Percentiles rank a stretch among this genome's conserved stretches.
These are phyloP conservation scores for Fusarium sp. DNA, from an alignment of 2,329 filamentous ascomycete genomes.

Conservation along the genomic window DNA sequence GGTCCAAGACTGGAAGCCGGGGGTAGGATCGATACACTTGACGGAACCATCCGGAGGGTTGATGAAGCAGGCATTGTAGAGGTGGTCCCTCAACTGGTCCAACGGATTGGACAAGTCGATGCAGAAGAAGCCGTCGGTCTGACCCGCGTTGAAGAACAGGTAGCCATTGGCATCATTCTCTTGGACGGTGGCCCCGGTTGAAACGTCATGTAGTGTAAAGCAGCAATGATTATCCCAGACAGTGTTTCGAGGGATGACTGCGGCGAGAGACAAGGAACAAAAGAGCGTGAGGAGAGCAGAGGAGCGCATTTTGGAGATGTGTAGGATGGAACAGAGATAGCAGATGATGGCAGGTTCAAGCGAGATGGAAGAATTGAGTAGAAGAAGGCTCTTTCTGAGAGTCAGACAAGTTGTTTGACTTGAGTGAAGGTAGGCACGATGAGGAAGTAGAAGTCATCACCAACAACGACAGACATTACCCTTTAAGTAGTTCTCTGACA, in stretches of 20 bases:
- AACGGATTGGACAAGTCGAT: conserved; percentile 42
- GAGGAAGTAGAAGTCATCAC: background rate
- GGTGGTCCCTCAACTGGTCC: conserved; percentile 45
- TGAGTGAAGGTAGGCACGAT: background rate
- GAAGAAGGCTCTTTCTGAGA: background rate
- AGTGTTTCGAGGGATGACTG: conserved; percentile 37
- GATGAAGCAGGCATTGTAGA: conserved; percentile 51
- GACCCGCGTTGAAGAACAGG: conserved; percentile 43
- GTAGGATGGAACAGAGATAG: conserved; percentile 5
- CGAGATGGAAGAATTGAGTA: background rate
- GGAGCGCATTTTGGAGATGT: conserved; percentile 36
- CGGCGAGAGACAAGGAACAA: conserved; percentile 33
- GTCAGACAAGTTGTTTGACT: background rate
- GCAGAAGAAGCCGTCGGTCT: conserved; percentile 49
- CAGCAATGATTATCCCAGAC: conserved; percentile 46
- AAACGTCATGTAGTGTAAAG: conserved; percentile 47
- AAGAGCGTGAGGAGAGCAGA: conserved; percentile 36
- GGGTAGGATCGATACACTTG: conserved; percentile 50
- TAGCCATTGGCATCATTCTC: conserved; percentile 44
- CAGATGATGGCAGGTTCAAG: background rate
- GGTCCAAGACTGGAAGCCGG: conserved; percentile 46
- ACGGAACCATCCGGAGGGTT: conserved; percentile 39
- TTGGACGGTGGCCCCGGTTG: conserved; percentile 41
- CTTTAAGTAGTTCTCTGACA: conserved; percentile 24
- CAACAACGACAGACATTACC: background rate